Percentiles rank a stretch among this genome's conserved stretches.
phyloP scores from a whole-genome alignment of 1,284 basidiomycete species.

The Erythrobasidium hasegawianum region DNA sequence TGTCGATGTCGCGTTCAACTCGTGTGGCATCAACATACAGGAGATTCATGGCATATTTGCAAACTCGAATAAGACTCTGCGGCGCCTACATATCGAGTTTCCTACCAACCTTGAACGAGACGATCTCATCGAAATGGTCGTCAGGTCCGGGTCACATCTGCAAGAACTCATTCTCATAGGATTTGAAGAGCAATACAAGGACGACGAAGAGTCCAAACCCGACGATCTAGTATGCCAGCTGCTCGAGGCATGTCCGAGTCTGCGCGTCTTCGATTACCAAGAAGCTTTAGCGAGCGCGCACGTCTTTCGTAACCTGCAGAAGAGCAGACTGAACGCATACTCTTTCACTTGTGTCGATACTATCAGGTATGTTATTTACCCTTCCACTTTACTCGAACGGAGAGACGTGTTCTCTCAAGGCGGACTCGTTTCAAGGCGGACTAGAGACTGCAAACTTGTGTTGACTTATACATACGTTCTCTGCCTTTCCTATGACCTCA shows the following conservation, averaged over 20 bases:
- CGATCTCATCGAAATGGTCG: neutral
- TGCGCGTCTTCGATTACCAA: neutral
- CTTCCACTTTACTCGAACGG: too few species aligned
- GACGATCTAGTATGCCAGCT: neutral
- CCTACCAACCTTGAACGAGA: neutral
- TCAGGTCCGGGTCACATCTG: neutral
- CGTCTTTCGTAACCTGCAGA: neutral
- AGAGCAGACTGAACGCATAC: too few species aligned
- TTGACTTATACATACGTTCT: too few species aligned
- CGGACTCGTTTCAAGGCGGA: too few species aligned
- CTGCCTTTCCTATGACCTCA: too few species aligned
- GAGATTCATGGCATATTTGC: neutral
- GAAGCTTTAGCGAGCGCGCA: neutral
- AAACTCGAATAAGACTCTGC: neutral
- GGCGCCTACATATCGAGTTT: neutral
- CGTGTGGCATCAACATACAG: neutral
- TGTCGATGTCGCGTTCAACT: neutral
- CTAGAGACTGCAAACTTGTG: too few species aligned
- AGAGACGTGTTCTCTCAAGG: too few species aligned
- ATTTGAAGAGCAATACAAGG: neutral
- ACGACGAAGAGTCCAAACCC: neutral
- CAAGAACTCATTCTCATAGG: neutral
- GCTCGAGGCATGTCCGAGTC: constrained; percentile 2
- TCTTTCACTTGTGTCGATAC: too few species aligned
- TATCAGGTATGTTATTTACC: too few species aligned